Percentiles rank a stretch among this genome's conserved stretches.
These are phyloP conservation scores for Aspergillus quadrilineatus DNA, from an alignment of 2,329 filamentous ascomycete species.

Conservation along the genomic window DNA sequence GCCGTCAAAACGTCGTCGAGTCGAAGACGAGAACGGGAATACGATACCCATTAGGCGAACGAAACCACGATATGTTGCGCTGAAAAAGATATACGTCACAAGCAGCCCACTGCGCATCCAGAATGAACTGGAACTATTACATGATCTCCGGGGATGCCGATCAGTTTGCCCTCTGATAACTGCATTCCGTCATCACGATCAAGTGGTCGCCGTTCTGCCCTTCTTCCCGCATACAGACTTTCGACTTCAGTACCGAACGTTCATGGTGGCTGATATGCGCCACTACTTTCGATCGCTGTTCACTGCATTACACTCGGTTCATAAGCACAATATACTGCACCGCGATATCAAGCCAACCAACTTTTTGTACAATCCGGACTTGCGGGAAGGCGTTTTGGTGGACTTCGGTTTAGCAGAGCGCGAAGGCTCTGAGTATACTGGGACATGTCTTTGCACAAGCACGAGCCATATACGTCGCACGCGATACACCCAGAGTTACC, in stretches of 20 bases:
- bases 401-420: slow-evolving; percentile 96
- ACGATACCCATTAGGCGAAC: slow-evolving; percentile 41
- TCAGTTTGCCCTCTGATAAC: slow-evolving; percentile 95
- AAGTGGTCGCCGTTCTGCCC: slow-evolving; percentile 90
- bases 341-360: slow-evolving; percentile 98
- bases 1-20: slow-evolving; percentile 57
- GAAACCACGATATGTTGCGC: slow-evolving; percentile 78
- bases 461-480: slow-evolving; percentile 60
- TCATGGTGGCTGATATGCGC: slow-evolving; percentile 81
- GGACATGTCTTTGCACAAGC: slow-evolving; percentile 74
- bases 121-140: slow-evolving; percentile 91
- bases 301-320: slow-evolving; percentile 77
- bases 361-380: slow-evolving; percentile 82
- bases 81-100: slow-evolving; percentile 99
- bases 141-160: slow-evolving; percentile 77
- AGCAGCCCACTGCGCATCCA: slow-evolving; percentile 90
- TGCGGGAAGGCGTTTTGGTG: slow-evolving; percentile 83
- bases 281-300: slow-evolving; percentile 89
- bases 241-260: slow-evolving; percentile 82
- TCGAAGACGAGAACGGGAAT: slow-evolving; percentile 38
- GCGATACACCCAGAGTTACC: slow-evolving; percentile 58
- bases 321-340: slow-evolving; percentile 81
- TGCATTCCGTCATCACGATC: slow-evolving; percentile 90
- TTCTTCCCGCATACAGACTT: slow-evolving; percentile 97
- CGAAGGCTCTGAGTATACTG: slow-evolving; percentile 52